Base-by-base conservation (phyloP, 805 yeast genomes). In the Candida suzukii region DNA sequence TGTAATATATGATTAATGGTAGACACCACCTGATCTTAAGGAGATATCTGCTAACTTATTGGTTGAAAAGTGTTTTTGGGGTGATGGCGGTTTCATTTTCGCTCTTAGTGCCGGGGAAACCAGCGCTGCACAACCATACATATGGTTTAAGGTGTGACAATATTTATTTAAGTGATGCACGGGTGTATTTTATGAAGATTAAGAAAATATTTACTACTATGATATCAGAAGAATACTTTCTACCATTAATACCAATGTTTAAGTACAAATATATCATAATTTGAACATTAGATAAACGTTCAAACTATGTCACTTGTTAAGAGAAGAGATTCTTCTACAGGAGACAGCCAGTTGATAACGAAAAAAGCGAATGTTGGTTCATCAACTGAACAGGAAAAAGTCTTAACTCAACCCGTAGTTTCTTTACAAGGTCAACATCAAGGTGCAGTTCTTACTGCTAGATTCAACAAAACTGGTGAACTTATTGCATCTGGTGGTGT, bases 401-500 rank as follows among this genome's bases (percentile, higher is more conserved):
- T 35, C 3, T 20, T 37, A 2, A 12, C 14, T 5, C 20, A 28
- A 7, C 39, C 39, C 3, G 33, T 37, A 12, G 24, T 37, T 8
- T 37, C 63, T 14, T 56, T 80, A 7, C 68, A 66, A 41, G 80
- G 80, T 8, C 83, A 45, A 17, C 45, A 79, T 49, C 48, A 60
- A 13, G 80, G 80, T 0, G 63, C 80, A 1, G 80, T 80, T 0
- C 60, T 76, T 16, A 57, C 76, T 2, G 70, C 73, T 5, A 62
- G 67, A 37, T 82, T 82, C 61, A 76, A 67, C 52, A 59, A 54
- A 3, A 59, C 64, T 21, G 90, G 88, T 0, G 53, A 63, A 6
- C 47, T 58, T 8, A 57, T 82, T 17, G 90, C 83, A 0, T 69
- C 88, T 3, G 83, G 80, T 5, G 84, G 88, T 2, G 46, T 66